Evolutionary conservation across 495 filamentous ascomycete species (phyloP).

Genomic region (Hyaloscypha bicolor): DNA sequence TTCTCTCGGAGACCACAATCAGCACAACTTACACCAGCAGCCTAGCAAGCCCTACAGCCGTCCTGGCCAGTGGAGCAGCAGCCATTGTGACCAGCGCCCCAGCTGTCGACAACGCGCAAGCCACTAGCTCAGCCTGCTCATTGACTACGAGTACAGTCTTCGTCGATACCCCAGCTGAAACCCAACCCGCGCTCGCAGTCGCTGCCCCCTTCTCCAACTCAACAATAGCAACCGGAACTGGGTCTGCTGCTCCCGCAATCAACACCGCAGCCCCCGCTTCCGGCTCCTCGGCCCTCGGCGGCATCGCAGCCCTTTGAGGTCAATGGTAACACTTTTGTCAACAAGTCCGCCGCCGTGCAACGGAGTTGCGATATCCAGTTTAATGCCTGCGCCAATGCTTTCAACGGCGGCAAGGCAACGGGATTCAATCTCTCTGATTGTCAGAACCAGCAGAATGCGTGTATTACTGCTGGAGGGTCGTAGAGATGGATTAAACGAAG

Average conservation of each 20-base stretch:
- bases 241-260: not conserved
- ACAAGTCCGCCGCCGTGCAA: conserved; percentile 49
- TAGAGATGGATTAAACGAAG: not conserved
- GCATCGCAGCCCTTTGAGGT: conserved; percentile 51
- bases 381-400: conserved; percentile 57
- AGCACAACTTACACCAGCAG: conserved; percentile 1
- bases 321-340: conserved; percentile 53
- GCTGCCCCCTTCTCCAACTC: conserved; percentile 1
- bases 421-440: conserved; percentile 31
- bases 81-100: conserved; percentile 31
- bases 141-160: conserved; percentile 30
- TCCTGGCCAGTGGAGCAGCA: too few species aligned
- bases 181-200: not conserved
- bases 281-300: conserved; percentile 48
- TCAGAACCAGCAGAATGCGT: conserved; percentile 16
- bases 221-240: conserved; percentile 7
- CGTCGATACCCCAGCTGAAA: conserved; percentile 1
- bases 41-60: not conserved
- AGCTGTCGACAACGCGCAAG: conserved; percentile 44
- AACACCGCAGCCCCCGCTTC: not conserved
- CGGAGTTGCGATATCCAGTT: conserved; percentile 56
- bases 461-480: conserved; percentile 10
- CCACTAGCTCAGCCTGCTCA: conserved; percentile 25
- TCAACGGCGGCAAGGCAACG: conserved; percentile 46
- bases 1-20: conserved; percentile 15